These are phyloP conservation scores for Aureobasidium sp. DNA, from an alignment of 2,329 filamentous ascomycete genomes.

Conservation along the genomic window DNA sequence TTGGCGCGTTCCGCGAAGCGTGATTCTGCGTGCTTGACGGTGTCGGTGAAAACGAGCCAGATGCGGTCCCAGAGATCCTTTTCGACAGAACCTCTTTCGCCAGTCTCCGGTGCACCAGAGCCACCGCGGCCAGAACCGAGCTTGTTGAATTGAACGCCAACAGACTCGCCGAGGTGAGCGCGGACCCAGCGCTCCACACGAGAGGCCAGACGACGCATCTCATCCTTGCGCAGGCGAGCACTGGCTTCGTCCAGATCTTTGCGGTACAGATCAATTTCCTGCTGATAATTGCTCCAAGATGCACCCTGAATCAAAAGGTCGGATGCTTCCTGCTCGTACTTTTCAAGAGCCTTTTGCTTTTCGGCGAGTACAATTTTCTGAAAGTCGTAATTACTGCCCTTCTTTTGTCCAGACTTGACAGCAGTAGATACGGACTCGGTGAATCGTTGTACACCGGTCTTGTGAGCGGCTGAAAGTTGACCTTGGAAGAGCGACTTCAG, in stretches of 20 bases:
- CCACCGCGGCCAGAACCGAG: slow-evolving; percentile 82
- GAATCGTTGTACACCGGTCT: slow-evolving; percentile 75
- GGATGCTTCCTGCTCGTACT: slow-evolving; percentile 70
- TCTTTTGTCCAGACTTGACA: slow-evolving; percentile 89
- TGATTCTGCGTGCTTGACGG: slow-evolving; percentile 76
- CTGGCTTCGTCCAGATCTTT: slow-evolving; percentile 91
- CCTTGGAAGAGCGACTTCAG: slow-evolving; percentile 81
- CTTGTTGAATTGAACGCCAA: slow-evolving; percentile 93
- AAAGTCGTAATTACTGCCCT: slow-evolving; percentile 86
- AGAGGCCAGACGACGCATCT: slow-evolving; percentile 87
- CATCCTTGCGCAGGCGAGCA: slow-evolving; percentile 76
- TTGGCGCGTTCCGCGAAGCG: slow-evolving; percentile 82
- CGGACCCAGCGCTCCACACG: slow-evolving; percentile 92
- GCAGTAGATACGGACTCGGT: slow-evolving; percentile 78
- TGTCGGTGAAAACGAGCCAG: slow-evolving; percentile 76
- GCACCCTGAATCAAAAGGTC: slow-evolving; percentile 71
- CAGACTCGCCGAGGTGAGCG: slow-evolving; percentile 75
- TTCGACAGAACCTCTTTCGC: slow-evolving; percentile 65
- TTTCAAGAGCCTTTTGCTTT: slow-evolving; percentile 66
- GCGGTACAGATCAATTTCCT: slow-evolving; percentile 72
- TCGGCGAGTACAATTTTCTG: slow-evolving; percentile 83
- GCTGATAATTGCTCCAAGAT: slow-evolving; percentile 78
- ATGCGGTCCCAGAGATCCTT: slow-evolving; percentile 93
- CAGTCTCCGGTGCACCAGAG: slow-evolving; percentile 69
- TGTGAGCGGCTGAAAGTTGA: slow-evolving; percentile 85